These are phyloP conservation scores for Colletotrichum destructivum DNA, from an alignment of 2,329 filamentous ascomycete genomes.

Conservation along the genomic window DNA sequence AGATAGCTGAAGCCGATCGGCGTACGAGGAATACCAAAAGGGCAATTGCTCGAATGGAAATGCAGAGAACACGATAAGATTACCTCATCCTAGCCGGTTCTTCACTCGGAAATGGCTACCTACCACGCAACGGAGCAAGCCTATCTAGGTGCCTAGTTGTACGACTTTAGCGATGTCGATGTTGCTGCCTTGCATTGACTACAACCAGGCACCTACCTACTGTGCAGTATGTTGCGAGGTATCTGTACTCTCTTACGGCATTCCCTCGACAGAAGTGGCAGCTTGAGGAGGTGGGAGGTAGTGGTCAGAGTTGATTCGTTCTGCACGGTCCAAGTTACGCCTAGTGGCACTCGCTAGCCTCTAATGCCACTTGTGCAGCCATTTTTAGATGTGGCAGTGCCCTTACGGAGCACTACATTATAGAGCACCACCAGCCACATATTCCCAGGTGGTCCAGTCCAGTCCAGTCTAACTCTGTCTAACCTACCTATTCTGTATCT, in stretches of 20 bases:
- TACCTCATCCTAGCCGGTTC: not conserved
- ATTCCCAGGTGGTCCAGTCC: not conserved
- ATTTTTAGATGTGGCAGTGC: conserved; percentile 34
- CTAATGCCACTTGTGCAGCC: not conserved
- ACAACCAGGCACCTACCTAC: too few relatives aligned
- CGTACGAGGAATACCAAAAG: not conserved
- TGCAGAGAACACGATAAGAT: not conserved
- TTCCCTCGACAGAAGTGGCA: too few relatives aligned
- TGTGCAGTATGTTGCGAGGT: too few relatives aligned
- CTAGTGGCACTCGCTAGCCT: not conserved
- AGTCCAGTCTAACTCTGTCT: not conserved
- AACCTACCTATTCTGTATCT: not conserved
- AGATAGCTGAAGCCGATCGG: not conserved
- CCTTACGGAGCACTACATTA: too few relatives aligned
- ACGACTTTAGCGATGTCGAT: too few relatives aligned
- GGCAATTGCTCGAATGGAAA: not conserved
- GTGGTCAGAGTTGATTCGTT: too few relatives aligned
- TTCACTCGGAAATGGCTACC: not conserved
- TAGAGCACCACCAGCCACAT: conserved; percentile 24
- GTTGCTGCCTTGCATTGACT: too few relatives aligned
- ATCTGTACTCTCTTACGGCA: too few relatives aligned
- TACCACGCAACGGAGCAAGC: not conserved
- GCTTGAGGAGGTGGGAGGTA: too few relatives aligned
- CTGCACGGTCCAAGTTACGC: not conserved
- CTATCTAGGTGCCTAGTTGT: too few relatives aligned